phyloP scores from a whole-genome alignment of 345 rosid species.

The Excoecaria agallocha region DNA sequence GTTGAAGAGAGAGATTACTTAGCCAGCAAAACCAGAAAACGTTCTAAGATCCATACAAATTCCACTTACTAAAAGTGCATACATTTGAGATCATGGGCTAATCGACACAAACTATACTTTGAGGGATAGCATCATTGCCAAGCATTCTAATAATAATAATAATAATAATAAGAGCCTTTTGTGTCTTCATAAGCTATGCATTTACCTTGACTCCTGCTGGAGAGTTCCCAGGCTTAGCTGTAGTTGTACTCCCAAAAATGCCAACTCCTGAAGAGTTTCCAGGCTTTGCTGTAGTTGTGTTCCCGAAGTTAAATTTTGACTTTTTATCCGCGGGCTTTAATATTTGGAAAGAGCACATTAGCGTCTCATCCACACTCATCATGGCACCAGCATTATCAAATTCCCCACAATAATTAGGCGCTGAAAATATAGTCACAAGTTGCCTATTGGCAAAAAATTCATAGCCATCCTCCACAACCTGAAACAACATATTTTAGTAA shows the following conservation, averaged over 20 bases:
- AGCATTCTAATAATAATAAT: not conserved
- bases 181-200: conserved; percentile 2
- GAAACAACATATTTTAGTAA: conserved; percentile 13
- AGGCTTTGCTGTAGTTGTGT: conserved; percentile 37
- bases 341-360: conserved; percentile 84
- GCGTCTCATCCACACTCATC: conserved; percentile 76
- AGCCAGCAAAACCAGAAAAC: not conserved
- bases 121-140: not conserved
- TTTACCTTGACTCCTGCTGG: conserved; percentile 56
- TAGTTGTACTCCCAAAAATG: conserved; percentile 46
- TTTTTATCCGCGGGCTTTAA: conserved; percentile 60
- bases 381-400: conserved; percentile 88
- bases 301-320: conserved; percentile 34
- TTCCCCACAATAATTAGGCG: conserved; percentile 84
- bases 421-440: conserved; percentile 84
- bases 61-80: not conserved
- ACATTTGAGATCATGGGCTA: not conserved
- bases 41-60: not conserved
- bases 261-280: conserved; percentile 47
- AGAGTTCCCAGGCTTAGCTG: conserved; percentile 44
- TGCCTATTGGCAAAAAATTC: conserved; percentile 73
- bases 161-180: not conserved
- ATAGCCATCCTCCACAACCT: conserved; percentile 93
- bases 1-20: not conserved
- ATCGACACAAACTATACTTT: not conserved